Evolutionary conservation across 176 grass and related monocot genomes (phyloP).

Genomic region (Triticum timopheevii): DNA sequence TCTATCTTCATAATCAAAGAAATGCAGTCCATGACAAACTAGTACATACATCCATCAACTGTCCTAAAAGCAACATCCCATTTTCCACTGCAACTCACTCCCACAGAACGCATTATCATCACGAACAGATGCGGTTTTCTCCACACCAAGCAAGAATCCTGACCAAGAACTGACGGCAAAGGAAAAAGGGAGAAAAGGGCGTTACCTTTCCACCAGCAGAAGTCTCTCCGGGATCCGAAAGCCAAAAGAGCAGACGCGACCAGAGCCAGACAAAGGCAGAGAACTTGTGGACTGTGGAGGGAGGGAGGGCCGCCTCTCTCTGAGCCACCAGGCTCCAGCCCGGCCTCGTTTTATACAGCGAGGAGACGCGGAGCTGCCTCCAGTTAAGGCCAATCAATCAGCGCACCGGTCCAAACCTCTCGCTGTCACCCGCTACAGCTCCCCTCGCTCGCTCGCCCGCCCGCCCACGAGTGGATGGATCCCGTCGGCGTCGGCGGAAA

Average conservation of each 20-base stretch:
- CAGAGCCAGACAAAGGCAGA: not conserved
- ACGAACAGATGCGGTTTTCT: not conserved
- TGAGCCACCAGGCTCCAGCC: not conserved
- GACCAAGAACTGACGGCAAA: not conserved
- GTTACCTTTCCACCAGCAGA: slow-evolving; percentile 7
- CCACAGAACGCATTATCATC: not conserved
- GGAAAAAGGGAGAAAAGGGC: not conserved
- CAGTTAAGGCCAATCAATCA: not conserved
- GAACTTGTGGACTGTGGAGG: not conserved
- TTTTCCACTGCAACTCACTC: not conserved
- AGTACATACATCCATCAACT: not conserved
- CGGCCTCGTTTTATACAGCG: slow-evolving; percentile 34
- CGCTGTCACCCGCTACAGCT: slow-evolving; percentile 30
- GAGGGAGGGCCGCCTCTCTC: not conserved
- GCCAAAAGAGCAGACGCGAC: not conserved
- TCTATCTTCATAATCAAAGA: not conserved
- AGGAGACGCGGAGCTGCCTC: slow-evolving; percentile 30
- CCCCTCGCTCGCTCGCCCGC: no score
- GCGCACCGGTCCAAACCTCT: slow-evolving; percentile 1
- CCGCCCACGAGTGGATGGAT: not conserved
- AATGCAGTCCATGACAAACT: not conserved
- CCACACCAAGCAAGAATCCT: slow-evolving; percentile 12
- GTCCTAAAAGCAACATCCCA: not conserved
- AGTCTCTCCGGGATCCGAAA: slow-evolving; percentile 22
- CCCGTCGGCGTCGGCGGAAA: slow-evolving; percentile 20